Percentiles rank a stretch among this genome's conserved stretches.
These are phyloP conservation scores for Drechslerella coelobrocha DNA, from an alignment of 2,329 filamentous ascomycete species.

Conservation along the genomic window DNA sequence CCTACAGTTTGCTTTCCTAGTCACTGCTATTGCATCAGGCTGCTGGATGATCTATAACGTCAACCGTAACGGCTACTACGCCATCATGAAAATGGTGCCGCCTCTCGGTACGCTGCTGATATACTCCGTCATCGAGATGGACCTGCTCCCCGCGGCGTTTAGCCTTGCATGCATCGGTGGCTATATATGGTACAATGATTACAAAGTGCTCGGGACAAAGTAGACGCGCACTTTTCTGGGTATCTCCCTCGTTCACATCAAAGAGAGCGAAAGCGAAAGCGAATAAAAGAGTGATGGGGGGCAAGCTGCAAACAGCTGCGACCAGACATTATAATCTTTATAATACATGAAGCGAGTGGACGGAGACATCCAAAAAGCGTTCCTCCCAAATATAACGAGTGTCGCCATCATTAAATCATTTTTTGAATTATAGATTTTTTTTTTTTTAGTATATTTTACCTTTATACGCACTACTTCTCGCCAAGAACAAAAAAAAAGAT, in stretches of 20 bases:
- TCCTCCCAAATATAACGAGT: no score
- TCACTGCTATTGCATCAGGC: slow-evolving; percentile 68
- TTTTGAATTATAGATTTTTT: no score
- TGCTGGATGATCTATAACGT: slow-evolving; percentile 82
- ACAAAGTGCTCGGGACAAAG: slow-evolving; percentile 17
- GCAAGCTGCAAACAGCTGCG: no score
- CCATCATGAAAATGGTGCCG: slow-evolving; percentile 91
- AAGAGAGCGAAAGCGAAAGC: slow-evolving; percentile 1
- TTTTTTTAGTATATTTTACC: no score
- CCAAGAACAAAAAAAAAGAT: neutral
- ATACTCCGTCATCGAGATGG: slow-evolving; percentile 88
- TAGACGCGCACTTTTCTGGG: no score
- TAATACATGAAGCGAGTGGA: no score
- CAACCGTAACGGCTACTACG: slow-evolving; percentile 80
- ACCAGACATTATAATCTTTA: no score
- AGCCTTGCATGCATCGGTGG: slow-evolving; percentile 62
- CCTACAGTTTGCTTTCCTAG: slow-evolving; percentile 70
- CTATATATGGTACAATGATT: slow-evolving; percentile 63
- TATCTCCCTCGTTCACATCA: slow-evolving; percentile 17
- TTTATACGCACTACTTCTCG: neutral
- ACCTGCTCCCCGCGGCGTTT: slow-evolving; percentile 69
- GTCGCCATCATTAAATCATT: no score
- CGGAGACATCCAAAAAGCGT: no score
- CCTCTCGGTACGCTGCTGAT: slow-evolving; percentile 88
- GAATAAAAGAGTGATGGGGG: no score